These are phyloP conservation scores for Fagus crenata DNA, from an alignment of 306 rosid genomes.

Conservation along the genomic window DNA sequence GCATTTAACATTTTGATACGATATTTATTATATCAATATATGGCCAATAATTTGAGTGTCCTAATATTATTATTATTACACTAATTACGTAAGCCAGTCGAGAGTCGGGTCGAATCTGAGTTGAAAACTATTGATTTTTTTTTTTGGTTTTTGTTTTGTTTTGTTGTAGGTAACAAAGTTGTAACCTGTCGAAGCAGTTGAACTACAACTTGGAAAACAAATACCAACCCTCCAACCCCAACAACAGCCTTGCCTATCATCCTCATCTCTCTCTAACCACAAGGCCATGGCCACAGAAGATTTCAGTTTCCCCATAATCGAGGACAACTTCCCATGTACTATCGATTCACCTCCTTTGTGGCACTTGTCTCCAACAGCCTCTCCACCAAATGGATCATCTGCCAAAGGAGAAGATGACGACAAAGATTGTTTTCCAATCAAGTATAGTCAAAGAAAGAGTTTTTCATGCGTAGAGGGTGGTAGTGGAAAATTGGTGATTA, in stretches of 20 bases:
- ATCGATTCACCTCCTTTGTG: slow-evolving; percentile 51
- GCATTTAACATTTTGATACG: too few species aligned
- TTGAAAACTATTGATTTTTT: too few species aligned
- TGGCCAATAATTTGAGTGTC: too few species aligned
- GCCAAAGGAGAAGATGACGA: slow-evolving; percentile 1
- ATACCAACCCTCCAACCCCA: slow-evolving; percentile 31
- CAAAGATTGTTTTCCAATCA: background rate
- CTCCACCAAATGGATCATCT: slow-evolving; percentile 12
- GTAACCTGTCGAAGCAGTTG: slow-evolving; percentile 40
- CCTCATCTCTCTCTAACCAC: slow-evolving; percentile 15
- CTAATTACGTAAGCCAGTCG: too few species aligned
- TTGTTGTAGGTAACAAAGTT: too few species aligned
- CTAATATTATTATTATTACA: too few species aligned
- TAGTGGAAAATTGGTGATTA: background rate
- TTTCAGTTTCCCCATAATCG: slow-evolving; percentile 43
- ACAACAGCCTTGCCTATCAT: background rate
- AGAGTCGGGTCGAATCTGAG: too few species aligned
- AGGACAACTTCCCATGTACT: slow-evolving; percentile 21
- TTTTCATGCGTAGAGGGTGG: slow-evolving; percentile 21
- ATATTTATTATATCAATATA: too few species aligned
- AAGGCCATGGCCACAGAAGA: slow-evolving; percentile 46
- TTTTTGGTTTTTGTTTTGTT: too few species aligned
- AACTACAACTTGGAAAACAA: slow-evolving; percentile 35
- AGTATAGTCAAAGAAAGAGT: slow-evolving; percentile 28
- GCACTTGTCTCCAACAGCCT: slow-evolving; percentile 38